Evolutionary conservation across 768 basidiomycete genomes (phyloP), one percentile per base, ranked within the genome.

Genomic region (Boletus pseudo-olivaceus): DNA sequence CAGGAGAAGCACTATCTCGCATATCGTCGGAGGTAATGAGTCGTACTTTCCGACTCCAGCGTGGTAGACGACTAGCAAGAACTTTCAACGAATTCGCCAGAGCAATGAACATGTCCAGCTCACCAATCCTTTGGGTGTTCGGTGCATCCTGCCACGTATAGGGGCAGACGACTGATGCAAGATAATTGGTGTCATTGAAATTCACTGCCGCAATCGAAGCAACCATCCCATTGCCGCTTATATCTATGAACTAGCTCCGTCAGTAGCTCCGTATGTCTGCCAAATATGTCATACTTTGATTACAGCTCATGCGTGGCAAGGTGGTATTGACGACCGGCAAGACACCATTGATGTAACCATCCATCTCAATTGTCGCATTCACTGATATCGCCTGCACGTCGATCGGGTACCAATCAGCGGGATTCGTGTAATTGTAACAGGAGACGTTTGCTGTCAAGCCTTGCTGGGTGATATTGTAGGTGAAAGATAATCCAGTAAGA

Each of bases 1-100:
- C 15, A 47, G 9, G 15, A 56, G 30, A 23, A 27, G 55, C 4
- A 7, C 26, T n/a, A 56, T 56, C 38, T 46, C 39, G 44, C 55
- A 56, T 5, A 53, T 51, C 7, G 51, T 56, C 2, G 55, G 55
- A 7, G 50, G 45, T 14, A 56, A 7, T 1, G 19, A 47, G 7
- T 19, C 32, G 7, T 56, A 56, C 34, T 34, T 47, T 19, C 55
- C 55, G 15, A 50, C 41, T 0, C 53, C 48, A 3, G 6, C n/a
- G 20, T 49, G 53, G 17, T 54, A 54, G 26, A 50, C 47, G 4
- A 49, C 53, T 54, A 7, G 7, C 1, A 29, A 15, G 7, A 9
- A 8, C 11, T 5, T 1, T 39, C 33, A 34, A 7, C 27, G 32
- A 26, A 41, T 17, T 7, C 26, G 7, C 6, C n/a, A 29, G 12